Evolutionary conservation across 345 rosid species (phyloP), one percentile per base, ranked within the genome.

Genomic region (Erysimum cheiranthoides): DNA sequence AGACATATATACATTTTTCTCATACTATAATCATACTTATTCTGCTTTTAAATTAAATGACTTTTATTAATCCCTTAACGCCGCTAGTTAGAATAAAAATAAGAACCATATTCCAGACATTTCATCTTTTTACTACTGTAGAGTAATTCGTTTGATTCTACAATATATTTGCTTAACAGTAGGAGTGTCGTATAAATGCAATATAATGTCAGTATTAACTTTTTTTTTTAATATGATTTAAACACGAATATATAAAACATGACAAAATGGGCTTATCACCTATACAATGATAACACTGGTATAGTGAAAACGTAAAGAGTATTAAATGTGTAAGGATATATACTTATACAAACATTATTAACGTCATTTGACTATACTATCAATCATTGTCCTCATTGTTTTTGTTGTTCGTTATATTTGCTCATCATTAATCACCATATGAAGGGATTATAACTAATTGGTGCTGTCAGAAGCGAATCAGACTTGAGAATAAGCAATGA

Each of bases 381-480:
- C 57, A 61, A 69, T 61, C 11, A 69, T 52, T 38, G 50, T 16
- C 42, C 64, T 61, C 54, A 25, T 53, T 69, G 62, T 63, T 49
- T 69, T 52, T 68, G 70, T 65, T 71, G 68, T 71, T 71, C 53
- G 28, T 77, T 66, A 28, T 46, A 52, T n/a, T 40, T 9, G 17
- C 49, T 52, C 42, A 35, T 62, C 35, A 38, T 64, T 64, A 77
- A 47, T 36, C 27, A 71, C 47, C 72, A 71, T 13, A 50, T 50
- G 73, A 60, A 16, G 66, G 14, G 70, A 62, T 69, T 27, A 43
- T 45, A 67, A 54, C 71, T 45, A 36, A 56, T 63, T 70, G 51
- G 27, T 77, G 75, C 71, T 77, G 61, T 63, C 71, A 77, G 42
- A 76, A 25, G 32, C 59, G 14, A 76, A 62, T 62, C 58, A 56